Evolutionary conservation across 805 yeast genomes (phyloP).

Genomic region (Metschnikowia lochheadii): DNA sequence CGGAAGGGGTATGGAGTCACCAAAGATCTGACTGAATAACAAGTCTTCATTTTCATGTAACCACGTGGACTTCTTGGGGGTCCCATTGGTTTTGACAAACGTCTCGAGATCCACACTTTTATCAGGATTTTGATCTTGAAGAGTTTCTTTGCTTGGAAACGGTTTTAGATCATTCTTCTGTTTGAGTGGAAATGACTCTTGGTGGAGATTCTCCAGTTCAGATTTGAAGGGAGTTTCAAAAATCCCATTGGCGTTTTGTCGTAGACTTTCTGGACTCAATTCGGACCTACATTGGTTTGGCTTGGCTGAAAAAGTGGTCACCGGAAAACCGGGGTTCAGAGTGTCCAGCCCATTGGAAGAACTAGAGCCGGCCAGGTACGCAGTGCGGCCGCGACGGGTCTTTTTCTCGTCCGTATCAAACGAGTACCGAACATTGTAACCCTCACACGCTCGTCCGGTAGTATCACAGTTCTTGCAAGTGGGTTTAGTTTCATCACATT

Average conservation of each 20-base stretch:
- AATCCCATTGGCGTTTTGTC: too few relatives aligned
- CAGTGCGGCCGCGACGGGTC: neutral
- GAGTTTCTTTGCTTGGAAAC: too few relatives aligned
- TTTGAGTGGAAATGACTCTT: too few relatives aligned
- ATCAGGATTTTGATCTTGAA: too few relatives aligned
- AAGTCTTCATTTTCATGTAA: constrained; percentile 7
- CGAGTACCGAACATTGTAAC: constrained; percentile 45
- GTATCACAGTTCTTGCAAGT: constrained; percentile 44
- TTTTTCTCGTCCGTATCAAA: constrained; percentile 37
- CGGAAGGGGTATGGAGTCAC: constrained; percentile 1
- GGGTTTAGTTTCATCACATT: constrained; percentile 56
- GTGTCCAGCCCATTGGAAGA: too few relatives aligned
- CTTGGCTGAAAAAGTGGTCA: neutral
- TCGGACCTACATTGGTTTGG: too few relatives aligned
- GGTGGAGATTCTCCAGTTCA: too few relatives aligned
- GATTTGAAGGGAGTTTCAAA: too few relatives aligned
- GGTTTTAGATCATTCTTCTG: too few relatives aligned
- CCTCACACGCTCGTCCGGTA: constrained; percentile 45
- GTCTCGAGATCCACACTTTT: too few relatives aligned
- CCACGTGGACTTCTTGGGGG: constrained; percentile 1
- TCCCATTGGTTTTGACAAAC: too few relatives aligned
- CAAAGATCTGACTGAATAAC: constrained; percentile 10
- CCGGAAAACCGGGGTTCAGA: neutral
- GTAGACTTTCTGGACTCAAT: too few relatives aligned
- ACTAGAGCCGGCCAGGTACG: neutral